phyloP scores from a whole-genome alignment of 768 basidiomycete species.

The Kwoniella mangroviensis region DNA sequence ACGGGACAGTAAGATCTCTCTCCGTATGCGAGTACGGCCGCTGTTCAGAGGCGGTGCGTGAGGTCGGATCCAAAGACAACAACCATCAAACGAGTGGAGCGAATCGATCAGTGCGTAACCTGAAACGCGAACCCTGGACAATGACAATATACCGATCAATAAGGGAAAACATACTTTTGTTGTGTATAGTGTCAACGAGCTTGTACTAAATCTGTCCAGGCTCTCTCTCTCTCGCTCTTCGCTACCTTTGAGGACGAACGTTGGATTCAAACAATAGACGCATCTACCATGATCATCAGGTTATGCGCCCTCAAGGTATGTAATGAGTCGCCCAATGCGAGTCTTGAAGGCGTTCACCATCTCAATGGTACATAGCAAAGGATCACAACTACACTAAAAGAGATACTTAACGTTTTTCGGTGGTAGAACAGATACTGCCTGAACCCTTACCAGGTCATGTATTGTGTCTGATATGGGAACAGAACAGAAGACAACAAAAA shows the following conservation, averaged over 20 bases:
- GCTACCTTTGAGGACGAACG: background rate
- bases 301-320: background rate
- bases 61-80: background rate
- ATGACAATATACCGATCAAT: background rate
- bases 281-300: background rate
- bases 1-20: background rate
- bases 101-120: constrained; percentile 10
- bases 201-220: background rate
- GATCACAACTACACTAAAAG: background rate
- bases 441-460: no score
- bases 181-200: background rate
- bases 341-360: background rate
- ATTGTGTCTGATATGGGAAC: no score
- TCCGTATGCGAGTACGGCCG: background rate
- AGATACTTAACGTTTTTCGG: no score
- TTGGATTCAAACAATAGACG: background rate
- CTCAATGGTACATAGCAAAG: background rate
- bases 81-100: background rate
- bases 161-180: background rate
- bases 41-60: background rate
- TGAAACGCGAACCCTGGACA: background rate
- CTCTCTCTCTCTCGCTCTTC: background rate
- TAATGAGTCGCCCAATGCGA: background rate
- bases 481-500: background rate
- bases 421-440: no score